Conservation (phyloP, 163 green algal species). For the Chlorella variabilis region DNA sequence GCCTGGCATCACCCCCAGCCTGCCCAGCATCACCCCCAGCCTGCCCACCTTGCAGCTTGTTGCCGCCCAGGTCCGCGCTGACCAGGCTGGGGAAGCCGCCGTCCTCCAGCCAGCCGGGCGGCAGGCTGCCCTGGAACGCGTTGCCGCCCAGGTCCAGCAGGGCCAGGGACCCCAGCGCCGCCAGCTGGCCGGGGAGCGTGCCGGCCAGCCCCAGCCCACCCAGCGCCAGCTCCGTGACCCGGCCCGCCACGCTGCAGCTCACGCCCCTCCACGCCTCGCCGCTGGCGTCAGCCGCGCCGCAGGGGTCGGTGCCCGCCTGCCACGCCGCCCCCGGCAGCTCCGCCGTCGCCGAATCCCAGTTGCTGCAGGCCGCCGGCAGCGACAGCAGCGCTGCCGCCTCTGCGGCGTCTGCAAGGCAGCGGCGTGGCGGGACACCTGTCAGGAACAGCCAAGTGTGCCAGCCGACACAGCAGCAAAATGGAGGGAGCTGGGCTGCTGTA, state of each 20-base stretch:
- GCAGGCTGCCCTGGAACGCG: neutral
- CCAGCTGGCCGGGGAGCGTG: slow-evolving; percentile 13
- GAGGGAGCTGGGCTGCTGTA: too few relatives aligned
- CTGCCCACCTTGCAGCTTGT: slow-evolving; percentile 31
- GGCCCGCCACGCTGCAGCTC: neutral
- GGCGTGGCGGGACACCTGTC: too few relatives aligned
- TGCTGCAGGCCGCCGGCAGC: neutral
- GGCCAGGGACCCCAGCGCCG: neutral
- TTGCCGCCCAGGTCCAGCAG: neutral
- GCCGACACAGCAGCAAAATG: too few relatives aligned
- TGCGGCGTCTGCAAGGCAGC: neutral
- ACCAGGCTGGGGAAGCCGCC: neutral
- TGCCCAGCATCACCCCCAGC: neutral
- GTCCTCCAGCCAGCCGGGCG: neutral
- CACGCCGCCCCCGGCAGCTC: neutral
- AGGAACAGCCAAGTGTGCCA: too few relatives aligned
- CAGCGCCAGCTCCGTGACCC: slow-evolving; percentile 1
- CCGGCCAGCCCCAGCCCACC: slow-evolving; percentile 9
- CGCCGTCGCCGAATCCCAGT: neutral
- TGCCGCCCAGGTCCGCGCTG: neutral
- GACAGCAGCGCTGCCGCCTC: slow-evolving; percentile 24
- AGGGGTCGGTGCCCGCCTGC: slow-evolving; percentile 12
- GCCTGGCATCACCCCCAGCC: neutral
- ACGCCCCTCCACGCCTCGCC: neutral
- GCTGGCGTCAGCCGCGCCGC: neutral